A percentile compares a stretch with the other conserved stretches of the same genome.
These are phyloP conservation scores for Nepenthes alata DNA, from an alignment of 179 eudicot species.

Conservation along the genomic window DNA sequence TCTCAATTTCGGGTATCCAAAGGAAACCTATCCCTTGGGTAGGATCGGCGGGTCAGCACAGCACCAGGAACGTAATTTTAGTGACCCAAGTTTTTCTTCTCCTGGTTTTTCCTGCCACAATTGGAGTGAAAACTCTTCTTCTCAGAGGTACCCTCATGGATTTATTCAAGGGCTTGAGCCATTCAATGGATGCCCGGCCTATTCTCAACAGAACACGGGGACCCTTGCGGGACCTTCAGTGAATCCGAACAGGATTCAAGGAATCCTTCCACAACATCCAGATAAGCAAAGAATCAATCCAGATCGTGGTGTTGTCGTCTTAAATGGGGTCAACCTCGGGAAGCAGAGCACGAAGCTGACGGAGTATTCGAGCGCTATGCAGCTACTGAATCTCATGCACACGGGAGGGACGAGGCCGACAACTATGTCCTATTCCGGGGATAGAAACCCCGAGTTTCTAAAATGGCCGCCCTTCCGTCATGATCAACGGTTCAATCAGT, in stretches of 20 bases:
- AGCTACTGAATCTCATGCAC: not conserved
- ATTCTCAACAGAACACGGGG: conserved; percentile 1
- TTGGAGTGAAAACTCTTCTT: not conserved
- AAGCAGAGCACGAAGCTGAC: conserved; percentile 5
- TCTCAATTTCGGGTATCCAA: conserved; percentile 1
- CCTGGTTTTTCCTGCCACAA: not conserved
- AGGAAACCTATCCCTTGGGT: not conserved
- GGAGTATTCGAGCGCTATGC: conserved; percentile 3
- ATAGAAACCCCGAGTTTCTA: not conserved
- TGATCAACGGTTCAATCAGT: no score
- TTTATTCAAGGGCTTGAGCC: not conserved
- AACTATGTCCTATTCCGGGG: not conserved
- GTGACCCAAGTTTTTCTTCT: conserved; percentile 4
- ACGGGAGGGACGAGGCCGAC: not conserved
- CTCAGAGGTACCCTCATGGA: conserved; percentile 2
- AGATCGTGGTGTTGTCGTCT: not conserved
- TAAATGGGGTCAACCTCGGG: not conserved
- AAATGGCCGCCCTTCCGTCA: no score
- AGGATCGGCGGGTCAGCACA: conserved; percentile 3
- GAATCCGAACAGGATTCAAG: conserved; percentile 1
- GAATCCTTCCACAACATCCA: not conserved
- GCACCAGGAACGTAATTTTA: conserved; percentile 1
- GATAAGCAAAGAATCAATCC: not conserved
- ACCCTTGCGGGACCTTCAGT: not conserved
- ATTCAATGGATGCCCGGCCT: not conserved